These are phyloP conservation scores for Musa acuminata DNA, from an alignment of 176 grass and related monocot genomes.

Conservation along the genomic window DNA sequence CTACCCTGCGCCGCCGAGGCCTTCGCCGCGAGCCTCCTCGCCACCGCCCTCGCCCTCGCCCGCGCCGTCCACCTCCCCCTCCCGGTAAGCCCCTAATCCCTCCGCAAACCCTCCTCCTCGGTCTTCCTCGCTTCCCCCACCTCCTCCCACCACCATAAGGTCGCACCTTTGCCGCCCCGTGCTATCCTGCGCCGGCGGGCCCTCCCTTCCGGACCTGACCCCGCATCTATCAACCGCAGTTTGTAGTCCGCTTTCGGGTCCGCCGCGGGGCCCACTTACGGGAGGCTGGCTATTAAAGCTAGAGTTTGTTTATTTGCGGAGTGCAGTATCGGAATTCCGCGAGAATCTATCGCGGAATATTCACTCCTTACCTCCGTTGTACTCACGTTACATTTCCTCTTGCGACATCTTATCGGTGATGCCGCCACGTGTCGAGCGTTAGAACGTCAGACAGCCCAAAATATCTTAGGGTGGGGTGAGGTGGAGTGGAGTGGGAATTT, in stretches of 20 bases:
- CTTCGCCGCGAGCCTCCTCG: background rate
- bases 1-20: background rate
- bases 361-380: background rate
- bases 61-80: background rate
- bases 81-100: background rate
- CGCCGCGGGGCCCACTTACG: background rate
- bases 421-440: too few relatives aligned
- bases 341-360: background rate
- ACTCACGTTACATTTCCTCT: too few relatives aligned
- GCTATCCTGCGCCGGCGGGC: background rate
- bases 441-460: too few relatives aligned
- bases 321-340: background rate
- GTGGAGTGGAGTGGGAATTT: too few relatives aligned
- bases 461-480: too few relatives aligned
- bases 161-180: background rate
- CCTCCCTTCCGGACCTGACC: background rate
- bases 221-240: background rate
- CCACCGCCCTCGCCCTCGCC: background rate
- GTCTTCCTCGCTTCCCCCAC: too few relatives aligned
- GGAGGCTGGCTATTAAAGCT: too few relatives aligned
- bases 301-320: background rate
- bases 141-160: too few relatives aligned
- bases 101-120: too few relatives aligned
- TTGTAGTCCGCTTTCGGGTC: background rate
- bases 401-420: too few relatives aligned